Base-by-base conservation (phyloP, 176 grass and related monocot species). In the Raddia guianensis region DNA sequence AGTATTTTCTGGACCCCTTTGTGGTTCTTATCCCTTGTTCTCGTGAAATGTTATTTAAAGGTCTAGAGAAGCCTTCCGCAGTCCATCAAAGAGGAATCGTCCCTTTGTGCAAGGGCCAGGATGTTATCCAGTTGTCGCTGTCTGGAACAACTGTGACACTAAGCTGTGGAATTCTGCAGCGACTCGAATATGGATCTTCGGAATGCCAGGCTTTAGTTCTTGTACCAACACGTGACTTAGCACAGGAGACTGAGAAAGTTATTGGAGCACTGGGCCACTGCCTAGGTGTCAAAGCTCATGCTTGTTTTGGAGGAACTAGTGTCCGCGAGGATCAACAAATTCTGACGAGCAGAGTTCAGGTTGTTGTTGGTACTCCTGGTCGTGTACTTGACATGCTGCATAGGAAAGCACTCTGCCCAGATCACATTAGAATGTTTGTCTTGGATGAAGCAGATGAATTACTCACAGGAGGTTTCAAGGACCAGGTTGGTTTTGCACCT, bases 361-460 rank as follows among this genome's bases (percentile, higher is more conserved):
- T 93, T 1, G 65, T 89, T 42, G 86, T 89, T 50, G 90, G 85
- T 6, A 97, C 83, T 2, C 93, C 88, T 53, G 86, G 63, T 48
- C 75, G 77, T 7, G 74, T 92, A 53, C 85, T 97, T 52, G 83
- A 92, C 57, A 76, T 90, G 85, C 44, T 96, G 34, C 53, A 48
- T 63, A 84, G 50, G 57, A 64, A 53, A 58, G 83, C 83, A 40
- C 69, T 93, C 32, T 80, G 76, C 53, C 80, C 88, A 59, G 90
- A 87, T 55, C 51, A 86, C 37, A 89, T 97, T 69, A 92, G 62
- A 79, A 93, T 93, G 90, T 72, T 93, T 76, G 58, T 97, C 49
- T 70, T 97, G 37, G 93, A 93, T 89, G 88, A 97, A 72, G 90
- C 93, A 51, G 93, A 89, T 87, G 88, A 97, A 66, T 81, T 91